Percentiles rank a stretch among this genome's conserved stretches.
Conservation (phyloP, 768 basidiomycete genomes). For the Psilocybe cyanescens region DNA sequence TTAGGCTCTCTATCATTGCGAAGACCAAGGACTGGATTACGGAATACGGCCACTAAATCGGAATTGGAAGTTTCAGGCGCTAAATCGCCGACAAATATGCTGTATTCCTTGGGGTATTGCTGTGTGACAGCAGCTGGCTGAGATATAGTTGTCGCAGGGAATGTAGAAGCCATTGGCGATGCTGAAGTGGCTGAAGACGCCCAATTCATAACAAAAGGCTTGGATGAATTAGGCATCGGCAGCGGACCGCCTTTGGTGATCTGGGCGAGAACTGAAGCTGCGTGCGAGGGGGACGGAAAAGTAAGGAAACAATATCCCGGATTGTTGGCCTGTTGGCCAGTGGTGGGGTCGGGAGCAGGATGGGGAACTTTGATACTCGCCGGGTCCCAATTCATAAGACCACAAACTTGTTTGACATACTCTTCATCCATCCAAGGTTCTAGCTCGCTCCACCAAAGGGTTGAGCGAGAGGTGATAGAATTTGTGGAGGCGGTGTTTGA, state of each 20-base stretch:
- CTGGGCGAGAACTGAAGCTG: conserved; percentile 71
- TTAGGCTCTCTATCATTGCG: conserved; percentile 87
- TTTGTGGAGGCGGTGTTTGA: conserved; percentile 23
- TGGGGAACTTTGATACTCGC: conserved; percentile 74
- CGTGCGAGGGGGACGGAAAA: conserved; percentile 73
- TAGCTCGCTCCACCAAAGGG: conserved; percentile 86
- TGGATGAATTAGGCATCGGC: conserved; percentile 86
- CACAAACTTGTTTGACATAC: conserved; percentile 88
- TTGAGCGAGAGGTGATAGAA: conserved; percentile 48
- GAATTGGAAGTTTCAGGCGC: conserved; percentile 93
- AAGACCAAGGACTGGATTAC: conserved; percentile 85
- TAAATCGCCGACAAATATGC: conserved; percentile 93
- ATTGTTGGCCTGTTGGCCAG: conserved; percentile 76
- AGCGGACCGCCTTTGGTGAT: conserved; percentile 48
- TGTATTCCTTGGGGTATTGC: conserved; percentile 84
- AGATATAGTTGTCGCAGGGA: conserved; percentile 28
- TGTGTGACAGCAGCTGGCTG: conserved; percentile 39
- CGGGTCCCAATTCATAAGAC: conserved; percentile 86
- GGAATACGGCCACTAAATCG: conserved; percentile 93
- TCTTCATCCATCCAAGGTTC: conserved; percentile 99
- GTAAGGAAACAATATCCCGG: conserved; percentile 89
- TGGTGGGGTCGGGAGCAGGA: conserved; percentile 56
- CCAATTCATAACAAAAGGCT: conserved; percentile 85
- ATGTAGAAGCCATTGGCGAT: conserved; percentile 34
- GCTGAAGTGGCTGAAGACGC: conserved; percentile 46